Percentiles rank a stretch among this genome's conserved stretches.
These are phyloP conservation scores for Falciphora oryzae DNA, from an alignment of 2,329 filamentous ascomycete species.

Conservation along the genomic window DNA sequence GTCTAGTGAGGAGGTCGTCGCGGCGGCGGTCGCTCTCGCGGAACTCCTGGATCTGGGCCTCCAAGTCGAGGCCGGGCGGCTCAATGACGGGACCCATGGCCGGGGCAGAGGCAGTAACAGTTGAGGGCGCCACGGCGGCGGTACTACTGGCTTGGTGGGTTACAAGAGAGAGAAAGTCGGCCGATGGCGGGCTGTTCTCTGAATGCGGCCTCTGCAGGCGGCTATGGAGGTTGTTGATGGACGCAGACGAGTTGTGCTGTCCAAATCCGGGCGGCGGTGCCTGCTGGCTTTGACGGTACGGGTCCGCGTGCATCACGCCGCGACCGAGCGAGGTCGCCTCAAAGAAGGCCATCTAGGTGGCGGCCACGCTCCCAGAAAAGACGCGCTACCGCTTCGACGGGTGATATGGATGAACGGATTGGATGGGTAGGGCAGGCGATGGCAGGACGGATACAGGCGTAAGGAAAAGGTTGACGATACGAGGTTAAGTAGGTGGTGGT, in stretches of 20 bases:
- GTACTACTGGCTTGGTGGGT: neutral
- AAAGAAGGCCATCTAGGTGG: neutral
- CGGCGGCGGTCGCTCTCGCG: slow-evolving; percentile 7
- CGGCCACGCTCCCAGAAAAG: neutral
- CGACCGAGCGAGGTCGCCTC: neutral
- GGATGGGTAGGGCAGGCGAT: neutral
- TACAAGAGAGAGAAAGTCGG: neutral
- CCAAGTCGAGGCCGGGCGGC: neutral
- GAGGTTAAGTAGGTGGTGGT: neutral
- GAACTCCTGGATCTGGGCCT: slow-evolving; percentile 5
- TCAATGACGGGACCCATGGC: neutral
- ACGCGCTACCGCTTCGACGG: neutral
- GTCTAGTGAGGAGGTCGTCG: neutral
- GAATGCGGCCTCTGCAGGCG: neutral
- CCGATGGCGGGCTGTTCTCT: neutral
- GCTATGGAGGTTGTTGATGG: neutral
- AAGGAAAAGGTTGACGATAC: neutral
- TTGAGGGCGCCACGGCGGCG: neutral
- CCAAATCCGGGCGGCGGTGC: neutral
- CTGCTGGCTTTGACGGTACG: neutral
- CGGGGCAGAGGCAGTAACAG: neutral
- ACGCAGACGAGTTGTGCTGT: neutral
- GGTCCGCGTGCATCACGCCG: neutral
- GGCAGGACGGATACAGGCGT: neutral
- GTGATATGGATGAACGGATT: neutral